Percentiles rank a stretch among this genome's conserved stretches.
phyloP scores from a whole-genome alignment of 2,329 filamentous ascomycete species.

The Coniochaeta sp. region DNA sequence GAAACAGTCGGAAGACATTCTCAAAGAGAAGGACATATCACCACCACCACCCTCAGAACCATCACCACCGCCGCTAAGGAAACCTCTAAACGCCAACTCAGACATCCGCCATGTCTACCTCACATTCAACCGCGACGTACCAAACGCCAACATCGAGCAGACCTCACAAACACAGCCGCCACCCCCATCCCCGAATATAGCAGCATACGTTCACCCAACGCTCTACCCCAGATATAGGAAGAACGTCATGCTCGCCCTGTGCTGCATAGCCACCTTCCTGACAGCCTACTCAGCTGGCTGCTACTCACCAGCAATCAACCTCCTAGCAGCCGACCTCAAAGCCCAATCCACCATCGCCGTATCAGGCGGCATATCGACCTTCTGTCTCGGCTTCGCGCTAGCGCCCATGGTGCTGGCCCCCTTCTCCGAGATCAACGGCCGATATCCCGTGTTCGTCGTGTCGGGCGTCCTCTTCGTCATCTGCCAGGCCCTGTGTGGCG shows the following conservation, averaged over 20 bases:
- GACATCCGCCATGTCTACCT: conserved; percentile 32
- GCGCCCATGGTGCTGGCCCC: conserved; percentile 86
- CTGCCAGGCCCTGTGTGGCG: conserved; percentile 66
- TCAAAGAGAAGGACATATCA: neutral
- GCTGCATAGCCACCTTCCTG: conserved; percentile 67
- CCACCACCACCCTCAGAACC: neutral
- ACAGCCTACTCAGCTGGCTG: conserved; percentile 78
- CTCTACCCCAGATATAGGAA: conserved; percentile 67
- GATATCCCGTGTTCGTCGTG: conserved; percentile 72
- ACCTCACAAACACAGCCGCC: conserved; percentile 5
- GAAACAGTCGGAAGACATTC: neutral
- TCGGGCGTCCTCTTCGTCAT: conserved; percentile 66
- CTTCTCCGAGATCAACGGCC: conserved; percentile 81
- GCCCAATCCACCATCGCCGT: conserved; percentile 57
- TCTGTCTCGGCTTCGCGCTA: conserved; percentile 72
- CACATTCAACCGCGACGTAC: conserved; percentile 30
- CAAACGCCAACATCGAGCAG: conserved; percentile 16
- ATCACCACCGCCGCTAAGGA: neutral
- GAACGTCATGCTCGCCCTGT: conserved; percentile 61
- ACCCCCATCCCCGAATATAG: conserved; percentile 52
- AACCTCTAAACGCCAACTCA: neutral
- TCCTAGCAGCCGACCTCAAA: conserved; percentile 58
- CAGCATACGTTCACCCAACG: conserved; percentile 62
- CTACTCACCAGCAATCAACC: conserved; percentile 62
- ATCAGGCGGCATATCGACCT: conserved; percentile 72